Evolutionary conservation across 352 stramenopile genomes (phyloP), one percentile per base, ranked within the genome.

Genomic region (Phytophthora sojae): DNA sequence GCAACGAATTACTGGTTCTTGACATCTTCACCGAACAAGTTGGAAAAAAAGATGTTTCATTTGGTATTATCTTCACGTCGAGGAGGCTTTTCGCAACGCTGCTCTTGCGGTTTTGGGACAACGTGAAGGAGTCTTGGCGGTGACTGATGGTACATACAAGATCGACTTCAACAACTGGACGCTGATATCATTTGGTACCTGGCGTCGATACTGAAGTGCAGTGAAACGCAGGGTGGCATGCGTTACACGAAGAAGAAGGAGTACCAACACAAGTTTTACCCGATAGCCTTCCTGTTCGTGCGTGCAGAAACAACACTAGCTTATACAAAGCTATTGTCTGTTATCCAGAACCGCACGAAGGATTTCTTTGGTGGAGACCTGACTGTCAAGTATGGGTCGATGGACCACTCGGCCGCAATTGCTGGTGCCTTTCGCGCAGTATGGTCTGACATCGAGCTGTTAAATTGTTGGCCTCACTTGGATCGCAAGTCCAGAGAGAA

Each of bases 261-360:
- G 25, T 64, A 65, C 17, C 32, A 64, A 6, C 47, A 71, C 6
- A 64, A 65, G 32, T 61, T 71, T 21, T 60, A 65, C 5, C 64
- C 47, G 0, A 17, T 23, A 39, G 39, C 47, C 3, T 69, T 69
- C 32, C 58, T 60, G 54, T 69, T 69, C 7, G 54, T 69, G 3
- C 54, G 55, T 3, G 42, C 45, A 2, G 63, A 69, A 44, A 52
- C 30, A 6, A 35, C n/a, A 1, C 42, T 14, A 17, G 35, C 15
- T 2, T 62, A 57, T 53, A 30, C 19, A 3, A 19, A 21, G 42
- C 42, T 50, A 23, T 50, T 50, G 1, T 4, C 42, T 12, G 42
- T 50, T 21, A 15, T 50, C 2, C 17, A 50, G 42, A 21, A 50
- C 6, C n/a, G 12, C 4, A 50, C 42, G 5, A 50, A n/a, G 2